Percentiles rank a stretch among this genome's conserved stretches.
phyloP scores from a whole-genome alignment of 371 early-diverging fungal species.

The Lichtheimia ornata region DNA sequence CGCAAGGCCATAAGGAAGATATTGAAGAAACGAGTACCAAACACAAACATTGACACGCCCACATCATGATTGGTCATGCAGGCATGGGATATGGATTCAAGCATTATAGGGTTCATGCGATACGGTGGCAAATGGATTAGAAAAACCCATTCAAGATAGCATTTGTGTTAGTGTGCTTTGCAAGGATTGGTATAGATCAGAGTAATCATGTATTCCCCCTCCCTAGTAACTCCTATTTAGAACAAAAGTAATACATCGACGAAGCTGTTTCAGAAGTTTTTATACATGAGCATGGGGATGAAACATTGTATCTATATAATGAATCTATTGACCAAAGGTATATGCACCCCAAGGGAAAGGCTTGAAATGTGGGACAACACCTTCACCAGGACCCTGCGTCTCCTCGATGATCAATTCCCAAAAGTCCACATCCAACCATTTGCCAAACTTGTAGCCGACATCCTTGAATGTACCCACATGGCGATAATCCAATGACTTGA shows the following conservation, averaged over 20 bases:
- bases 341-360: conserved; percentile 37
- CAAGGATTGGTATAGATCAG: no score
- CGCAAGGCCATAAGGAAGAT: no score
- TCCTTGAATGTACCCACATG: conserved; percentile 35
- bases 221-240: neutral
- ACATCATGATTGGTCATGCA: no score
- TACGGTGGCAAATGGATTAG: neutral
- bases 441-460: conserved; percentile 48
- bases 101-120: no score
- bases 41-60: no score
- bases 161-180: neutral
- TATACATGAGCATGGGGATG: neutral
- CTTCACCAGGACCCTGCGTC: conserved; percentile 7
- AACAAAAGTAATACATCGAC: neutral
- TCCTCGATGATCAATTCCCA: conserved; percentile 33
- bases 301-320: no score
- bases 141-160: no score
- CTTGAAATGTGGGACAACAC: conserved; percentile 21
- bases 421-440: conserved; percentile 41
- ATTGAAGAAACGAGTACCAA: no score
- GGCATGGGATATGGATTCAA: no score
- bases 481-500: conserved; percentile 34
- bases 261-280: neutral
- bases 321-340: conserved; percentile 13
- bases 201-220: no score